A percentile compares a stretch with the other conserved stretches of the same genome.
Evolutionary conservation across 768 basidiomycete genomes (phyloP).

Genomic region (Boletus reticuloceps): DNA sequence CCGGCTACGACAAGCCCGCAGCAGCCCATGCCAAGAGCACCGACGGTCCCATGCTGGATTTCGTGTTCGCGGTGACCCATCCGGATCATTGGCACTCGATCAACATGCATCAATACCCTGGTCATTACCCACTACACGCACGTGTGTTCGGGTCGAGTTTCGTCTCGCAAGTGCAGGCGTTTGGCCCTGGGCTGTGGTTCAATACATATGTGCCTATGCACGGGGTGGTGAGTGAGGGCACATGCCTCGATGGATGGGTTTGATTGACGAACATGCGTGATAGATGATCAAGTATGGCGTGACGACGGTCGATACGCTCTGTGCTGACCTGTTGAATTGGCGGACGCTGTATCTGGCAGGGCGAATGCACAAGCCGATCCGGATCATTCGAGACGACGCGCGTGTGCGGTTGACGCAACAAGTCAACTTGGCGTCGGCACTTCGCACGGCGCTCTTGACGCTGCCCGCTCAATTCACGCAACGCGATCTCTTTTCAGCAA

Average conservation of each 20-base stretch:
- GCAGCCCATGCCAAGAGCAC: slow-evolving; percentile 26
- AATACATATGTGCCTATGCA: slow-evolving; percentile 85
- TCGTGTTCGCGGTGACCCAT: slow-evolving; percentile 94
- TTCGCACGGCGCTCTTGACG: slow-evolving; percentile 85
- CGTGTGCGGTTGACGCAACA: slow-evolving; percentile 90
- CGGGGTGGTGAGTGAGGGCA: slow-evolving; percentile 64
- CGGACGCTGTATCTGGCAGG: slow-evolving; percentile 90
- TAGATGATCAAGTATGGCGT: slow-evolving; percentile 97
- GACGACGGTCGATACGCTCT: slow-evolving; percentile 86
- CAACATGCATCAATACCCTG: slow-evolving; percentile 89
- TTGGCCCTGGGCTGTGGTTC: slow-evolving; percentile 92
- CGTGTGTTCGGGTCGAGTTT: slow-evolving; percentile 80
- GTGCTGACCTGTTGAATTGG: slow-evolving; percentile 91
- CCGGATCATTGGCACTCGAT: slow-evolving; percentile 92
- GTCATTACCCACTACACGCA: slow-evolving; percentile 90
- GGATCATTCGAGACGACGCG: slow-evolving; percentile 90
- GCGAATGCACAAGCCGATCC: slow-evolving; percentile 95
- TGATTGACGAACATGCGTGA: not conserved
- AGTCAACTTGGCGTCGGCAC: slow-evolving; percentile 88
- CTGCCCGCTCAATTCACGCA: slow-evolving; percentile 84
- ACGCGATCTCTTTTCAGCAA: slow-evolving; percentile 75
- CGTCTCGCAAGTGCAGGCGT: slow-evolving; percentile 72
- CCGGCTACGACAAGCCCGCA: slow-evolving; percentile 55
- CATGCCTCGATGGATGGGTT: not conserved
- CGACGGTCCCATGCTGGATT: slow-evolving; percentile 84